Percentiles rank a stretch among this genome's conserved stretches.
phyloP scores from a whole-genome alignment of 1,284 basidiomycete genomes.

The Butyriboletus appendiculatus region DNA sequence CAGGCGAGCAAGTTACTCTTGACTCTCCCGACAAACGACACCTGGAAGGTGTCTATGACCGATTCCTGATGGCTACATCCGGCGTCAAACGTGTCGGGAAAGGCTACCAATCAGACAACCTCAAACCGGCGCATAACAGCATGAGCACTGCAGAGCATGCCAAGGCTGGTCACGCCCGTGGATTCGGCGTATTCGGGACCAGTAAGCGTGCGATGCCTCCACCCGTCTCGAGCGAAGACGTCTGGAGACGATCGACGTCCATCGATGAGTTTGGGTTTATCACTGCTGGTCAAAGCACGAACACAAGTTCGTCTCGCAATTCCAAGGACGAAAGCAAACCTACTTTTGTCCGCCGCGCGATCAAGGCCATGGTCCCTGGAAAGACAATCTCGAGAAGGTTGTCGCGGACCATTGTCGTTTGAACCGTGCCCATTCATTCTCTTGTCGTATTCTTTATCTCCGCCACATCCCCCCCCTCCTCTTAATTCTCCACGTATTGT shows the following conservation, averaged over 20 bases:
- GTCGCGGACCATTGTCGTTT: conserved; percentile 39
- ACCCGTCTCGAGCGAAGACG: conserved; percentile 65
- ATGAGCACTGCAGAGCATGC: conserved; percentile 19
- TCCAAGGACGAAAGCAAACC: conserved; percentile 50
- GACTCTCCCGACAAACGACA: conserved; percentile 58
- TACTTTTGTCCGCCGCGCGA: conserved; percentile 60
- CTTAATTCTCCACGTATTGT: neutral
- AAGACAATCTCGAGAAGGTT: conserved; percentile 48
- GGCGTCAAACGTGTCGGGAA: conserved; percentile 73
- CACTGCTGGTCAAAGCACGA: conserved; percentile 31
- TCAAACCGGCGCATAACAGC: conserved; percentile 36
- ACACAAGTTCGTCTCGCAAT: conserved; percentile 23
- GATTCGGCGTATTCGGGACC: conserved; percentile 53
- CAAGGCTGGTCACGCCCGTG: conserved; percentile 38
- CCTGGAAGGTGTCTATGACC: conserved; percentile 71
- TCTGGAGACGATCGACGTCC: conserved; percentile 40
- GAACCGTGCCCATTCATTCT: conserved; percentile 3
- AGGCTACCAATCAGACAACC: conserved; percentile 71
- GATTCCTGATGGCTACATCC: conserved; percentile 75
- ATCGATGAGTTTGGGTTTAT: conserved; percentile 59
- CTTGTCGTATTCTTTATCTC: neutral
- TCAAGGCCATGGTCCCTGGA: conserved; percentile 65
- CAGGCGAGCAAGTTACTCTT: conserved; percentile 38
- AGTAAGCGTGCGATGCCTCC: conserved; percentile 59
- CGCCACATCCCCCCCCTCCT: neutral